Conservation (phyloP, 495 filamentous ascomycete species). For the Penicillium cosmopolitanum region DNA sequence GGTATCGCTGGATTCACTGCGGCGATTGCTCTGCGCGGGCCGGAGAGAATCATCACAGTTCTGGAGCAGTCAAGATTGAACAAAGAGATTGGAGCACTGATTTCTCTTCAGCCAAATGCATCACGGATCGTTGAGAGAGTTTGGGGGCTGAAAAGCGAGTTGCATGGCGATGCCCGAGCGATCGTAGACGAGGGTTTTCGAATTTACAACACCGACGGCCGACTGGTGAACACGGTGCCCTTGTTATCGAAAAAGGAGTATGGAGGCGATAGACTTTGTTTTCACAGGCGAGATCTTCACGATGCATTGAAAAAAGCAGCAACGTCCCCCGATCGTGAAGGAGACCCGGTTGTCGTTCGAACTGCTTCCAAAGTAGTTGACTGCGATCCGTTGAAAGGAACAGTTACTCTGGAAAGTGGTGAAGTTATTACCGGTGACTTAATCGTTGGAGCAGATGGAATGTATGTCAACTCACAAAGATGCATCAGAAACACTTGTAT, state of each 20-base stretch:
- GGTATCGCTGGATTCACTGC: conserved; percentile 27
- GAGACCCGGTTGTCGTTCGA: conserved; percentile 22
- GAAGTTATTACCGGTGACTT: conserved; percentile 28
- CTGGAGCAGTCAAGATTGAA: conserved; percentile 35
- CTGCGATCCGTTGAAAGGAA: conserved; percentile 24
- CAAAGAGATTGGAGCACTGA: conserved; percentile 34
- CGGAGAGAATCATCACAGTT: conserved; percentile 28
- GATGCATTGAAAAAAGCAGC: conserved; percentile 23
- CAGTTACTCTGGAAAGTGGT: conserved; percentile 30
- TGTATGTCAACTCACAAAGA: conserved; percentile 20
- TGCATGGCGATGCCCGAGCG: conserved; percentile 15
- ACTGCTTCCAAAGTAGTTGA: conserved; percentile 18
- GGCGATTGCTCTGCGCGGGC: conserved; percentile 31
- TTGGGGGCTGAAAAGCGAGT: conserved; percentile 23
- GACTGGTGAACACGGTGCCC: conserved; percentile 25
- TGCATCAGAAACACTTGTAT: neutral
- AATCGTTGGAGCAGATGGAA: conserved; percentile 56
- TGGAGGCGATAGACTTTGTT: conserved; percentile 29
- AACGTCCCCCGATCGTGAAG: conserved; percentile 16
- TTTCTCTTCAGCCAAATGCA: conserved; percentile 37
- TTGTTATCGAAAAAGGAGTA: conserved; percentile 23
- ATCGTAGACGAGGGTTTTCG: conserved; percentile 36
- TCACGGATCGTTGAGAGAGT: conserved; percentile 28
- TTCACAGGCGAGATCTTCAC: conserved; percentile 37
- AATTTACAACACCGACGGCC: conserved; percentile 32